Percentiles rank a stretch among this genome's conserved stretches.
phyloP scores from a whole-genome alignment of 805 yeast species.

The Ogataea nitratoaversa region DNA sequence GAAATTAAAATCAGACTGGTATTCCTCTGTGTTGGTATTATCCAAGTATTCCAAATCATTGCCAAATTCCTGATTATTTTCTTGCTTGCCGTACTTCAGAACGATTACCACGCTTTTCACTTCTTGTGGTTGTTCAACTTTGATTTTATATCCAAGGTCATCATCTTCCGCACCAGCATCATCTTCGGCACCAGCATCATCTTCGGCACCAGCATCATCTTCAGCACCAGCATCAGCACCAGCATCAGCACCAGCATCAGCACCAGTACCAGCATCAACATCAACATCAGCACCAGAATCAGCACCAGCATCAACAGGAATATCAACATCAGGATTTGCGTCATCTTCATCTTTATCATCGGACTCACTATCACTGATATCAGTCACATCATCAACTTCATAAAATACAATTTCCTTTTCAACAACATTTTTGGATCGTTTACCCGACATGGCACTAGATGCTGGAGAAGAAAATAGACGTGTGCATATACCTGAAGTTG shows the following conservation, averaged over 20 bases:
- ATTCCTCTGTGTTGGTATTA: no score
- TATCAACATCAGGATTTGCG: neutral
- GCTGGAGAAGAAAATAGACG: slow-evolving; percentile 11
- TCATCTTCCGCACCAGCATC: slow-evolving; percentile 3
- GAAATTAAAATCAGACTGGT: no score
- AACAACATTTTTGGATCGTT: neutral
- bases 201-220: no score
- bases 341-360: slow-evolving; percentile 1
- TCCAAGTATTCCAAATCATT: no score
- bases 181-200: slow-evolving; percentile 6
- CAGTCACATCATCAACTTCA: slow-evolving; percentile 18
- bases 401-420: slow-evolving; percentile 8
- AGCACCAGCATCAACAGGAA: slow-evolving; percentile 4
- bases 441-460: neutral
- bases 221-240: slow-evolving; percentile 17
- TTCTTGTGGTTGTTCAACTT: neutral
- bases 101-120: neutral
- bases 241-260: slow-evolving; percentile 16
- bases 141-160: neutral
- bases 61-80: no score
- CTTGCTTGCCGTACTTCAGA: no score
- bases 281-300: slow-evolving; percentile 2
- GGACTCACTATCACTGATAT: slow-evolving; percentile 14
- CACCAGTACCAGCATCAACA: no score
- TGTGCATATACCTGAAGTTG: slow-evolving; percentile 6